These are phyloP conservation scores for Purpureocillium lavendulum DNA, from an alignment of 2,329 filamentous ascomycete species.

Conservation along the genomic window DNA sequence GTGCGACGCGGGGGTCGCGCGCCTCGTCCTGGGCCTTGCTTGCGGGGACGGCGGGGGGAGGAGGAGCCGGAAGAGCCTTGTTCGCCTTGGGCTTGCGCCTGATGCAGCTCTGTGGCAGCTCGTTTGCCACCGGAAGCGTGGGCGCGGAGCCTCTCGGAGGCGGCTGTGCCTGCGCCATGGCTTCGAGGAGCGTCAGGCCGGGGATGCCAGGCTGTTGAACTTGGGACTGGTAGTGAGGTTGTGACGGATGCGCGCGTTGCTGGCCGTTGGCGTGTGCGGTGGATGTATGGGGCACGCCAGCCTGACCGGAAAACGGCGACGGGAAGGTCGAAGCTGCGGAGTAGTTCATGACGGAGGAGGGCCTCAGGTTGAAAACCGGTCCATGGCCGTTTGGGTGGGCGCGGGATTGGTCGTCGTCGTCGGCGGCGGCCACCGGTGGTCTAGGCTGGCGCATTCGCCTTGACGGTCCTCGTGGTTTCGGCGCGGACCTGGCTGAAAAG, in stretches of 20 bases:
- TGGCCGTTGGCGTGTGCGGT: no score
- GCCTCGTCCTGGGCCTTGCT: background rate
- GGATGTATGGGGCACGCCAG: no score
- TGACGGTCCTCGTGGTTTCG: no score
- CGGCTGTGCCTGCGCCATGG: background rate
- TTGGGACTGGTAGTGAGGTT: background rate
- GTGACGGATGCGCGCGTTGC: no score
- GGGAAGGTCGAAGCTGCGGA: no score
- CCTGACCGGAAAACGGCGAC: no score
- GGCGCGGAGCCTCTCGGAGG: background rate
- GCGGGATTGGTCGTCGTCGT: no score
- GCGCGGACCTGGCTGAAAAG: no score
- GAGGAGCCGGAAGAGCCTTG: no score
- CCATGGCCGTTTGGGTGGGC: background rate
- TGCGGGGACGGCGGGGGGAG: background rate
- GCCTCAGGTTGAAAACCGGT: background rate
- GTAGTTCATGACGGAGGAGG: constrained; percentile 4
- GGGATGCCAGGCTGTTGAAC: background rate
- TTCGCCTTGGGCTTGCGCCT: background rate
- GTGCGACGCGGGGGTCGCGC: constrained; percentile 9
- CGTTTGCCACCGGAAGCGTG: background rate
- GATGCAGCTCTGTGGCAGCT: background rate
- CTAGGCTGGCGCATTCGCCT: no score
- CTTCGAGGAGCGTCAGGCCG: constrained; percentile 1
- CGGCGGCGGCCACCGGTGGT: no score